phyloP scores from a whole-genome alignment of 2,329 filamentous ascomycete genomes.

The Phyllosticta ampelicida region DNA sequence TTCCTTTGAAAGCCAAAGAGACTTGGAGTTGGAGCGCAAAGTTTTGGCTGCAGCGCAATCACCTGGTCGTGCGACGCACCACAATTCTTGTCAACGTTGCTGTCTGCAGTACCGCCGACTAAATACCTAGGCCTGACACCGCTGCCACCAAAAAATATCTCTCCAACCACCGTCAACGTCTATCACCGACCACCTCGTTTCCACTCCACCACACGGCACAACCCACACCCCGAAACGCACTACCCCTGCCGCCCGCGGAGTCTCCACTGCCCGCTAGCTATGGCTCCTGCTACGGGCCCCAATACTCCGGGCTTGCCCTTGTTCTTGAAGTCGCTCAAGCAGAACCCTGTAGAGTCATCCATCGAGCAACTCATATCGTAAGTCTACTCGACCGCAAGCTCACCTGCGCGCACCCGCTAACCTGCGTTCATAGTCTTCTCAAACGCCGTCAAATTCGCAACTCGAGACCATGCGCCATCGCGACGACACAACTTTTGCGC shows the following conservation, averaged over 20 bases:
- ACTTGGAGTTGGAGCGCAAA: not conserved
- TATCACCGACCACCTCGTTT: not conserved
- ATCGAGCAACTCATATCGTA: slow-evolving; percentile 78
- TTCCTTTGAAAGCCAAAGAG: not conserved
- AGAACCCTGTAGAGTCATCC: slow-evolving; percentile 64
- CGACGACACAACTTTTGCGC: slow-evolving; percentile 79
- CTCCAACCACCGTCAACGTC: not conserved
- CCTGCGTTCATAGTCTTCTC: slow-evolving; percentile 47
- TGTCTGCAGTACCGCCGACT: not conserved
- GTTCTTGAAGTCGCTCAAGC: slow-evolving; percentile 70
- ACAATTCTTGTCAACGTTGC: not conserved
- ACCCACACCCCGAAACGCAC: not conserved
- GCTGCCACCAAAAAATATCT: slow-evolving; percentile 1
- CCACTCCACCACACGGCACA: not conserved
- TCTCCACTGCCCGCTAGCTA: slow-evolving; percentile 30
- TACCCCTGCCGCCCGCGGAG: not conserved
- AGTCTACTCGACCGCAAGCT: slow-evolving; percentile 23
- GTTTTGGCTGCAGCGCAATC: not conserved
- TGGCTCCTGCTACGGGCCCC: slow-evolving; percentile 47
- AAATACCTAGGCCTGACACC: too few species aligned
- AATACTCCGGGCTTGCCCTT: slow-evolving; percentile 64
- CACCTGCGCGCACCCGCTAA: slow-evolving; percentile 9
- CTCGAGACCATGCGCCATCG: slow-evolving; percentile 79
- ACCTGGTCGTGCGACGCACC: slow-evolving; percentile 3
- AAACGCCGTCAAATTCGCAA: slow-evolving; percentile 85